Conservation (phyloP, 202 grass and related monocot genomes). For the Hordeum pubiflorum region DNA sequence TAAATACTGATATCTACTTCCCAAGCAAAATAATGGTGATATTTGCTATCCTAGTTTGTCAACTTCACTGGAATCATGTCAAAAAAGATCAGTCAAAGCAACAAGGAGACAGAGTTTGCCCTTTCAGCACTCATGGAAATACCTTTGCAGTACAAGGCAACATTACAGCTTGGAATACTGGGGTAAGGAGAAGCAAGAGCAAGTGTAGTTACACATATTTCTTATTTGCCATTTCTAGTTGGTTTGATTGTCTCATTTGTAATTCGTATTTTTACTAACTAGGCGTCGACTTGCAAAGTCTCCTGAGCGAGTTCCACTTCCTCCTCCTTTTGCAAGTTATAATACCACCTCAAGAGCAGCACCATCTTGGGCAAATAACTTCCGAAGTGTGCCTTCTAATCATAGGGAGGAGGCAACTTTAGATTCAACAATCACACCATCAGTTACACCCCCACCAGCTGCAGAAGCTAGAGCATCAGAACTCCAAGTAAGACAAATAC, state of each 20-base stretch:
- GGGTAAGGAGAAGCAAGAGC: slow-evolving; percentile 53
- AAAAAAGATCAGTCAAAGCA: slow-evolving; percentile 53
- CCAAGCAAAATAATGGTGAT: neutral
- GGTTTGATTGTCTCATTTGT: neutral
- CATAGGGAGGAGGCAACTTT: slow-evolving; percentile 38
- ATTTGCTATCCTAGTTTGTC: slow-evolving; percentile 63
- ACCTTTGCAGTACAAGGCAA: slow-evolving; percentile 93
- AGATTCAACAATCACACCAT: slow-evolving; percentile 29
- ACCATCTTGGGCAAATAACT: slow-evolving; percentile 34
- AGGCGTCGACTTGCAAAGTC: slow-evolving; percentile 48
- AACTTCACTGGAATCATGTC: slow-evolving; percentile 90
- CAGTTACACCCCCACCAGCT: slow-evolving; percentile 38
- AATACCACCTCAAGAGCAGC: slow-evolving; percentile 37
- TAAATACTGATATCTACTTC: neutral
- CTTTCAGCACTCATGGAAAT: slow-evolving; percentile 94
- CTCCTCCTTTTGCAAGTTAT: slow-evolving; percentile 62
- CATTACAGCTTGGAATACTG: slow-evolving; percentile 75
- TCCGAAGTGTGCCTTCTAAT: slow-evolving; percentile 34
- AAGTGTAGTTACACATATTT: neutral
- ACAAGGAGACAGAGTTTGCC: slow-evolving; percentile 87
- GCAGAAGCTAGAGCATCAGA: slow-evolving; percentile 28
- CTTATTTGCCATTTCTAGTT: slow-evolving; percentile 12
- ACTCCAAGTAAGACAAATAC: slow-evolving; percentile 23
- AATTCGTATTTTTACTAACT: slow-evolving; percentile 30
- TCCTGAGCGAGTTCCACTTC: slow-evolving; percentile 60